Base-by-base conservation (phyloP, 108 stramenopile species). In the Fistulifera pelliculosa region DNA sequence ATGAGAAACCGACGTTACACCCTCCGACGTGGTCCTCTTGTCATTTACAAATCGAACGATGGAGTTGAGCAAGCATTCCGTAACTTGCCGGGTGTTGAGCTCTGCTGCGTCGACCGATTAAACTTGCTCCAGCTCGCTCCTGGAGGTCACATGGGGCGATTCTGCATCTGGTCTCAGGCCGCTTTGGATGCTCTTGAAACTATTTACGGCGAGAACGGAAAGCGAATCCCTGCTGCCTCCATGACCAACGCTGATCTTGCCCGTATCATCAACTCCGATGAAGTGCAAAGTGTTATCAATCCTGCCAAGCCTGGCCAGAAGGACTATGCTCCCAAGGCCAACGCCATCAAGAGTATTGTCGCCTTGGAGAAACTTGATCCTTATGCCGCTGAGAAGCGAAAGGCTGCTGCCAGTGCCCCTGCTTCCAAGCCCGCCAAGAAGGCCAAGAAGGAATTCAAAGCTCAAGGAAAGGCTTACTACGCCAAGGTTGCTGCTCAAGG, bases 111-210 rank as follows among this genome's bases (percentile, higher is more conserved):
- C 47, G 85, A 89, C 75, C 80, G 92, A 13, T 64, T 99, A 54
- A 98, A 98, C 84, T 77, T 99, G 16, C 76, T 99, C 49, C 93
- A 96, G 60, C 82, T 99, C 43, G 98, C 98, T 24, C 98, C 98
- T 45, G 98, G 98, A 50, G 98, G 98, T 51, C 98, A 99, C 88
- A 79, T 98, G 81, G 98, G 98, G 60, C 94, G 98, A 43, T 97
- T 99, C 78, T 85, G 83, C 71, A 65, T 99, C 67, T 99, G 96
- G 96, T 97, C 96, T 43, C 79, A 96, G 73, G 79, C 83, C 38
- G 98, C 98, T 55, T 87, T 99, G 54, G 96, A 96, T 55, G 79
- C 80, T 56, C 81, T 99, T 41, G 95, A 96, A 61, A 70, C 66
- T 14, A 84, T 99, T 68, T 99, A 93, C 71, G 98, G 98, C 48